These are phyloP conservation scores for Komagataella ulmi DNA, from an alignment of 805 yeast species.

Conservation along the genomic window DNA sequence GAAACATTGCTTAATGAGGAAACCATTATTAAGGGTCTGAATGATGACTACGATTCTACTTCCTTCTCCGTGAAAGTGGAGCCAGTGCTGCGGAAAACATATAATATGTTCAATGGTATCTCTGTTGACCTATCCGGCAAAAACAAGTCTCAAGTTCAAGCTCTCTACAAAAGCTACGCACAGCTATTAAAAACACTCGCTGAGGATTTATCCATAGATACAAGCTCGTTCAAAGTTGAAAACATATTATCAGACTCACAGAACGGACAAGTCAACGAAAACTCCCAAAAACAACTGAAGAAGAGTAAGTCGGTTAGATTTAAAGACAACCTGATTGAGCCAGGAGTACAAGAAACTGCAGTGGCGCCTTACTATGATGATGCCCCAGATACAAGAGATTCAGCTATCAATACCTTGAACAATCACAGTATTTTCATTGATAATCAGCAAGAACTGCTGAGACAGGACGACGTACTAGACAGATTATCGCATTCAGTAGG, in stretches of 20 bases:
- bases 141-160: not conserved
- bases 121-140: not conserved
- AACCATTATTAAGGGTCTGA: not conserved
- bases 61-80: not conserved
- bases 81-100: not conserved
- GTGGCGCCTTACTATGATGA: not conserved
- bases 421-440: constrained; percentile 17
- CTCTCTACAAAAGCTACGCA: not conserved
- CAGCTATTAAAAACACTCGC: not conserved
- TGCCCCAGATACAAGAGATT: not conserved
- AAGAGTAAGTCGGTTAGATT: constrained; percentile 10
- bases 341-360: constrained; percentile 3
- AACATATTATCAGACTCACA: not conserved
- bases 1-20: not conserved
- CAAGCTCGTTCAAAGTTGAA: not conserved
- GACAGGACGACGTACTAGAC: constrained; percentile 31
- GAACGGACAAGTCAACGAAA: not conserved
- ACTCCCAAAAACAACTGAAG: not conserved
- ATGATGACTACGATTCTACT: not conserved
- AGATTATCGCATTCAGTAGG: constrained; percentile 27
- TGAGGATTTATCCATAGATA: not conserved
- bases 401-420: not conserved
- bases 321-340: constrained; percentile 9
- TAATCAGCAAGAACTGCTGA: constrained; percentile 31
- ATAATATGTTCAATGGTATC: not conserved